These are phyloP conservation scores for Trichosporon inkin DNA, from an alignment of 1,284 basidiomycete species.

Conservation along the genomic window DNA sequence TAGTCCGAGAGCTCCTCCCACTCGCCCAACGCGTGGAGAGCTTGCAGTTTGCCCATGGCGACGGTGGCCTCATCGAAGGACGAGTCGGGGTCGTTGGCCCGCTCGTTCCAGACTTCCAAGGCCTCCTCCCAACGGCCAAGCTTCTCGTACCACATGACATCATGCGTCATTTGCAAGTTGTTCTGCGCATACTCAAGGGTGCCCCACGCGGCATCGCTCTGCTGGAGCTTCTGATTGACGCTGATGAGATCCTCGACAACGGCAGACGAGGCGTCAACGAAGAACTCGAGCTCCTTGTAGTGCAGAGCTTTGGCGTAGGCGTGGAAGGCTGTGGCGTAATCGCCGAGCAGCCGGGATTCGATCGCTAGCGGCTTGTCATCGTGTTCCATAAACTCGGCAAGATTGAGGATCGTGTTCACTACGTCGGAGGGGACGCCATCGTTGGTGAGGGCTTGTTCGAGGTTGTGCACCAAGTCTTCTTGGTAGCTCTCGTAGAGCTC, in stretches of 20 bases:
- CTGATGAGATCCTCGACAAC: slow-evolving; percentile 94
- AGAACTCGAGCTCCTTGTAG: slow-evolving; percentile 98
- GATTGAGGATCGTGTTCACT: slow-evolving; percentile 86
- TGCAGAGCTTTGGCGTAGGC: slow-evolving; percentile 98
- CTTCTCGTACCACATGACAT: slow-evolving; percentile 85
- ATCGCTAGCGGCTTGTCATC: slow-evolving; percentile 96
- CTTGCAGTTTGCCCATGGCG: slow-evolving; percentile 82
- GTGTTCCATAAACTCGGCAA: slow-evolving; percentile 99
- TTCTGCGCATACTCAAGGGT: slow-evolving; percentile 80
- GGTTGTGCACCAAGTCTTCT: slow-evolving; percentile 89
- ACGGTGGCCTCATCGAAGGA: slow-evolving; percentile 67
- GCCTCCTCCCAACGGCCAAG: slow-evolving; percentile 97
- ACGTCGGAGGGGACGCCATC: slow-evolving; percentile 78
- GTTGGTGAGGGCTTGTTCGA: slow-evolving; percentile 82
- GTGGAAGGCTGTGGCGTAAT: slow-evolving; percentile 86
- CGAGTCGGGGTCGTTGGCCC: slow-evolving; percentile 40
- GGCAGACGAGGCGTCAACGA: slow-evolving; percentile 64
- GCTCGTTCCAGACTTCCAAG: slow-evolving; percentile 64
- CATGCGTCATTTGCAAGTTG: slow-evolving; percentile 51
- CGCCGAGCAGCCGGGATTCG: slow-evolving; percentile 86
- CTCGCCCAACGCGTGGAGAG: slow-evolving; percentile 93
- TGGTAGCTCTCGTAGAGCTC: slow-evolving; percentile 96
- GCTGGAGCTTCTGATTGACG: slow-evolving; percentile 95
- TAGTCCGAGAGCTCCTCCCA: slow-evolving; percentile 89
- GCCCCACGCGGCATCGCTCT: slow-evolving; percentile 94